A percentile compares a stretch with the other conserved stretches of the same genome.
Conservation (phyloP, 768 basidiomycete species). For the Tricholoma terreum region DNA sequence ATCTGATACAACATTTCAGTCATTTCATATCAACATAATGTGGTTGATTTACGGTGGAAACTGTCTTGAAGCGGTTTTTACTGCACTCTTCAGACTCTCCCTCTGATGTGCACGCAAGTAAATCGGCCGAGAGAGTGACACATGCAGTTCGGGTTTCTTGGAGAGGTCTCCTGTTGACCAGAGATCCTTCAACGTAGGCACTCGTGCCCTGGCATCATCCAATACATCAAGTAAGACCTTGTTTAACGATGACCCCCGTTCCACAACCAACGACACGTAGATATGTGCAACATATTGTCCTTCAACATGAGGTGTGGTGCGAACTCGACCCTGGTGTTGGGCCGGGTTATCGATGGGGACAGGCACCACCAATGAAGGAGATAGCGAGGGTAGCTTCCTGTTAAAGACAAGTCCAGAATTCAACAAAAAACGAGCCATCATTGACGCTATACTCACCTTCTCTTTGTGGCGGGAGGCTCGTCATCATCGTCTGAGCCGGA, state of each 20-base stretch:
- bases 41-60: constrained; percentile 42
- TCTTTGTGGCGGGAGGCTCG: constrained; percentile 31
- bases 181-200: constrained; percentile 48
- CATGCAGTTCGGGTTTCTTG: constrained; percentile 56
- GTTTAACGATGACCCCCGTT: constrained; percentile 41
- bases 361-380: constrained; percentile 43
- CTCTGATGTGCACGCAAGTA: constrained; percentile 79
- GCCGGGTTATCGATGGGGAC: constrained; percentile 69
- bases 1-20: constrained; percentile 40
- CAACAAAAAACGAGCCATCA: neutral
- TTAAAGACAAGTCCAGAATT: neutral
- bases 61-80: constrained; percentile 49
- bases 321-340: constrained; percentile 79
- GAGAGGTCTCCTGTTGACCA: constrained; percentile 21
- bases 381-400: constrained; percentile 64
- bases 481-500: constrained; percentile 48
- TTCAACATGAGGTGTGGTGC: constrained; percentile 75
- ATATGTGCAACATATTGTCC: constrained; percentile 85
- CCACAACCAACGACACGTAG: constrained; percentile 60
- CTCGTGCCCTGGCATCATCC: constrained; percentile 37
- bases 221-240: constrained; percentile 45
- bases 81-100: constrained; percentile 63
- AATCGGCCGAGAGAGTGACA: constrained; percentile 83
- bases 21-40: neutral
- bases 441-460: constrained; percentile 33